Percentiles rank a stretch among this genome's conserved stretches.
phyloP scores from a whole-genome alignment of 257 asterid genomes.

The Nicotiana undulata region DNA sequence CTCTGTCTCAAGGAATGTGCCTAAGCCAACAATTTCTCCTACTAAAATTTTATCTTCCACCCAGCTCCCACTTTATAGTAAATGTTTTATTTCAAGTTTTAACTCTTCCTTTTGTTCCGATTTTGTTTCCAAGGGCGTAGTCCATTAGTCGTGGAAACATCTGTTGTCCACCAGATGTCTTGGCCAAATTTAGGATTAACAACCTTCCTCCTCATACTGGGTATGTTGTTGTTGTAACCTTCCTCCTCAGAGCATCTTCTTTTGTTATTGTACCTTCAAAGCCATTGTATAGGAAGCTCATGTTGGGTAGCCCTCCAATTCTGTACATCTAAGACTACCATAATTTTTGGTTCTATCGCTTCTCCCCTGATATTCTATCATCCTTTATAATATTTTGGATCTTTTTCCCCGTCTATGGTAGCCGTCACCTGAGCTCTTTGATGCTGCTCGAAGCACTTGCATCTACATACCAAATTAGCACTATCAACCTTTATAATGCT shows the following conservation, averaged over 20 bases:
- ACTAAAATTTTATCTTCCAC: not conserved
- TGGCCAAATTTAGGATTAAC: not conserved
- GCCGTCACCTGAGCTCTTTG: not conserved
- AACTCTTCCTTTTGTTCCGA: not conserved
- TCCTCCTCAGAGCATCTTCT: not conserved
- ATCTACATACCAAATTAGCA: not conserved
- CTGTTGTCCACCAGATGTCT: not conserved
- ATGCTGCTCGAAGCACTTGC: not conserved
- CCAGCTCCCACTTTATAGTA: not conserved
- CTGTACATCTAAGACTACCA: not conserved
- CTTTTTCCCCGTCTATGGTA: not conserved
- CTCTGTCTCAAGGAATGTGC: not conserved
- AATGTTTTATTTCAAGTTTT: not conserved
- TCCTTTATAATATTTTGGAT: not conserved
- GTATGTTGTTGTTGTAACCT: too few species aligned
- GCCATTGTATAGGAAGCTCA: not conserved
- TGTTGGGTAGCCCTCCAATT: not conserved
- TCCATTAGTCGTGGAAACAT: too few species aligned
- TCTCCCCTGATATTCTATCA: not conserved
- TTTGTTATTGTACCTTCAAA: not conserved
- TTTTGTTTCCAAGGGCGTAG: not conserved
- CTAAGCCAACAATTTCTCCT: not conserved
- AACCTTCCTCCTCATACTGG: not conserved
- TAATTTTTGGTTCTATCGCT: not conserved
- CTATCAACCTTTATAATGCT: not conserved